phyloP scores from a whole-genome alignment of 2,329 filamentous ascomycete species.

The Fonsecaea erecta region DNA sequence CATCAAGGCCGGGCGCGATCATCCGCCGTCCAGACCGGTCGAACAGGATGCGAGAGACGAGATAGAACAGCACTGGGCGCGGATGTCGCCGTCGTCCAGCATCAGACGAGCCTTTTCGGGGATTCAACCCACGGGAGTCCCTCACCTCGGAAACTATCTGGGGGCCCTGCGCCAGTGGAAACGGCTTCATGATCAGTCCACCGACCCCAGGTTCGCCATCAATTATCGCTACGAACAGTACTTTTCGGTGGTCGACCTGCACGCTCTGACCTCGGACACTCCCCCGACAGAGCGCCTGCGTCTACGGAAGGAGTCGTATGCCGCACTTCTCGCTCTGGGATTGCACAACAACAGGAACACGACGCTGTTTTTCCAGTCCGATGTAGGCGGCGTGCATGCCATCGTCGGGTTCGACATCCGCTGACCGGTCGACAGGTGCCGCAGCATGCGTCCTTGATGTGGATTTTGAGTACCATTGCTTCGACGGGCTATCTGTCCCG shows the following conservation, averaged over 20 bases:
- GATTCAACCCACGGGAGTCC: conserved; percentile 93
- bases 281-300: conserved; percentile 63
- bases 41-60: conserved; percentile 1
- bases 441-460: conserved; percentile 89
- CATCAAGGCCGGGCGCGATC: neutral
- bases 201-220: conserved; percentile 48
- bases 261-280: conserved; percentile 78
- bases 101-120: conserved; percentile 74
- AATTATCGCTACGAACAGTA: conserved; percentile 54
- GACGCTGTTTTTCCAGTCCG: conserved; percentile 81
- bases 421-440: conserved; percentile 59
- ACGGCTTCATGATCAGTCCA: conserved; percentile 71
- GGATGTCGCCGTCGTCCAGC: conserved; percentile 47
- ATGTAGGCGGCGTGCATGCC: conserved; percentile 55
- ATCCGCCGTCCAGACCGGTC: neutral
- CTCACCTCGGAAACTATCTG: conserved; percentile 93
- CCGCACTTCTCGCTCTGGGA: conserved; percentile 80
- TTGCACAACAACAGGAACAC: conserved; percentile 72
- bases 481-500: conserved; percentile 91
- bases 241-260: conserved; percentile 90
- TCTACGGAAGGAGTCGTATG: conserved; percentile 75
- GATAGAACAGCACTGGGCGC: conserved; percentile 6
- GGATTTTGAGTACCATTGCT: conserved; percentile 90
- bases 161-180: conserved; percentile 89
- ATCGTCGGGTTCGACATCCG: conserved; percentile 6